Evolutionary conservation across 208 protist species (phyloP).

Genomic region (Trypanosoma avium): DNA sequence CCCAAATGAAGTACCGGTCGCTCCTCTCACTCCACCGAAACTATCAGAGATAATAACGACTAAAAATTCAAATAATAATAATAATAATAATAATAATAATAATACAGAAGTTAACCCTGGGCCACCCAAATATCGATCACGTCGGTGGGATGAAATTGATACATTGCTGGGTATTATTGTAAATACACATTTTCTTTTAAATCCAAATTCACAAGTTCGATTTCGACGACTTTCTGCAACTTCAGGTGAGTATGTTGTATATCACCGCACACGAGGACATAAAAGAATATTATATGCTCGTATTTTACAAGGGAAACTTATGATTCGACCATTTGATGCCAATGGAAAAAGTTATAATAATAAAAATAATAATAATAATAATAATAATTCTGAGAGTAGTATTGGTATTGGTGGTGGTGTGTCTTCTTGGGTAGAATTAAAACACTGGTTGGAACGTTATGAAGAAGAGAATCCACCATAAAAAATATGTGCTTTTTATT

Average conservation of each 20-base stretch:
- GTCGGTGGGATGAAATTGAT: conserved; percentile 69
- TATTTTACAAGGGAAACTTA: conserved; percentile 46
- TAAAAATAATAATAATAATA: neutral
- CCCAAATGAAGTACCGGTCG: neutral
- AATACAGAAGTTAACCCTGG: neutral
- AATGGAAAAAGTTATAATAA: neutral
- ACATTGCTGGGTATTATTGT: conserved; percentile 40
- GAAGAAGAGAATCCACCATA: too few relatives aligned
- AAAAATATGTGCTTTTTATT: too few relatives aligned
- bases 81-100: neutral
- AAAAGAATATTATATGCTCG: conserved; percentile 56
- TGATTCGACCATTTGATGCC: conserved; percentile 32
- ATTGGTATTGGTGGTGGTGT: too few relatives aligned
- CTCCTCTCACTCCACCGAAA: neutral
- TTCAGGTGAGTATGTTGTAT: conserved; percentile 73
- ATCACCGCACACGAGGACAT: conserved; percentile 37
- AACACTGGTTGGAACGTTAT: too few relatives aligned
- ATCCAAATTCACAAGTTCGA: conserved; percentile 44
- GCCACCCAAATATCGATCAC: conserved; percentile 42
- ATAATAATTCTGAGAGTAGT: neutral
- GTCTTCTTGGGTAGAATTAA: too few relatives aligned
- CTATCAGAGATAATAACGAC: neutral
- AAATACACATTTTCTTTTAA: conserved; percentile 48
- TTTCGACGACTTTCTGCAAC: conserved; percentile 46
- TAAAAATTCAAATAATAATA: neutral